Evolutionary conservation across 306 rosid species (phyloP), one percentile per base, ranked within the genome.

Genomic region (Rosa persica): DNA sequence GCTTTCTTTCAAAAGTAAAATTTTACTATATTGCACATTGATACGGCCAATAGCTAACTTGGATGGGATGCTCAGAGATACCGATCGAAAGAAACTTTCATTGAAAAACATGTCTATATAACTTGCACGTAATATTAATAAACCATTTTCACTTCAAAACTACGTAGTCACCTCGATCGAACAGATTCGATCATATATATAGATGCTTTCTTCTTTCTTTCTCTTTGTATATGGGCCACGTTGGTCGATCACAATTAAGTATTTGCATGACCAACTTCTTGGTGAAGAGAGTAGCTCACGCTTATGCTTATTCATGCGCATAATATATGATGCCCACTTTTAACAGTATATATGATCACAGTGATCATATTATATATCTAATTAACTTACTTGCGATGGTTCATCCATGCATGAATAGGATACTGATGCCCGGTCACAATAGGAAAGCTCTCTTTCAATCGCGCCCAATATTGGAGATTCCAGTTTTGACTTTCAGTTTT

Each of bases 41-140:
- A 62, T 30, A 15, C 15, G 6, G 34, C 67, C 67, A 64, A 5
- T 16, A 64, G 22, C 22, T 30, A 30, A 30, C n/a, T 16, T 19
- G 20, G 67, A 57, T 57, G 27, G 12, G 62, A 57, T 57, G 13
- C 62, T 55, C 27, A 8, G 62, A 55, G 10, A 23, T 52, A 5
- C 58, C 23, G 19, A 52, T 52, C 60, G 60, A 54, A 54, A 19
- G 25, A 54, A 54, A 4, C 25, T 22, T 5, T 49, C 55, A 16
- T 19, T 51, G 8, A n/a, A 20, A 22, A 22, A 25, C 16, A 12
- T 61, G 39, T 27, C 57, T 47, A 73, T 79, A 83, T 78, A 74
- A 79, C 71, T 79, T 86, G 84, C 83, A 82, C 80, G 76, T 54
- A 74, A 81, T 12, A 61, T 25, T 79, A 20, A 61, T 13, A 70